Evolutionary conservation across 2,329 filamentous ascomycete genomes (phyloP).

Genomic region (Paecilomyces sp.): DNA sequence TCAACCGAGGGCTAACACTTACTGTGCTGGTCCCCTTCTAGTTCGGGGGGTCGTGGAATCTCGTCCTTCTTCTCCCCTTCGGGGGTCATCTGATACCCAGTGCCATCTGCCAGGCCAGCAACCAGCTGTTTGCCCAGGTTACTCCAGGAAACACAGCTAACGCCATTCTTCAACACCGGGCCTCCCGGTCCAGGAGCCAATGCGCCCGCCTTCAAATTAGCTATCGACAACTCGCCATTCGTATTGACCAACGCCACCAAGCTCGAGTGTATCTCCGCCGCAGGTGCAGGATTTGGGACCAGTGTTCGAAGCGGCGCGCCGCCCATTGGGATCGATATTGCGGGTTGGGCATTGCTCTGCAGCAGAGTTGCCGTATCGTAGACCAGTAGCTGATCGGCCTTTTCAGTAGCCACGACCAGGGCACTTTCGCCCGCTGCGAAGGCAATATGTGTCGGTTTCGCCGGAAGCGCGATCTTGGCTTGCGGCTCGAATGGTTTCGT

Average conservation of each 20-base stretch:
- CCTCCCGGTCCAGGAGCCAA: slow-evolving; percentile 56
- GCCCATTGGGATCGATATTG: slow-evolving; percentile 71
- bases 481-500: slow-evolving; percentile 66
- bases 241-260: slow-evolving; percentile 74
- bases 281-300: slow-evolving; percentile 67
- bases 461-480: slow-evolving; percentile 62
- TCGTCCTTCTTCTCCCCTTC: slow-evolving; percentile 69
- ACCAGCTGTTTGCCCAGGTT: slow-evolving; percentile 87
- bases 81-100: slow-evolving; percentile 74
- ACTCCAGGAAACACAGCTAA: slow-evolving; percentile 86
- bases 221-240: slow-evolving; percentile 75
- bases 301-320: slow-evolving; percentile 66
- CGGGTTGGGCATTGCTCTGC: slow-evolving; percentile 58
- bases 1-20: slow-evolving; percentile 23
- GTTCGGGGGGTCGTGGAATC: slow-evolving; percentile 67
- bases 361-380: slow-evolving; percentile 68
- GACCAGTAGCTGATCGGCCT: slow-evolving; percentile 72
- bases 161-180: slow-evolving; percentile 61
- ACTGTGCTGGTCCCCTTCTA: slow-evolving; percentile 62
- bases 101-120: slow-evolving; percentile 75
- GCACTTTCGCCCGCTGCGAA: slow-evolving; percentile 88
- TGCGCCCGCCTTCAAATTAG: slow-evolving; percentile 63
- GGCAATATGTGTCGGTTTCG: slow-evolving; percentile 75
- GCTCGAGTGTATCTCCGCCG: slow-evolving; percentile 47
- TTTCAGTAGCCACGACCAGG: slow-evolving; percentile 74